phyloP scores from a whole-genome alignment of 352 stramenopile genomes.

The Thraustochytrium striatum region DNA sequence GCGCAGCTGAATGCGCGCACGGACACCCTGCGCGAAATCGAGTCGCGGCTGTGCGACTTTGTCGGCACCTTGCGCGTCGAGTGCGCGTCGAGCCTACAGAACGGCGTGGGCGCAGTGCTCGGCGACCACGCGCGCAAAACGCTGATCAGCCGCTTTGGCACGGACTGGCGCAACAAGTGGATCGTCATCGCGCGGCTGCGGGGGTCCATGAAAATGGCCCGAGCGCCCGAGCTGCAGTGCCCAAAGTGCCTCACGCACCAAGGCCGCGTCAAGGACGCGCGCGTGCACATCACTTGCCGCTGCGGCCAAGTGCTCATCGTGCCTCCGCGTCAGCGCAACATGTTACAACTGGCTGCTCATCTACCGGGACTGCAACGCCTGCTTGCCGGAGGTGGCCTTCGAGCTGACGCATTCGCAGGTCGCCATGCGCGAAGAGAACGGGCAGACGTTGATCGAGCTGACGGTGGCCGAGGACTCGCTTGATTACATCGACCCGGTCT shows the following conservation, averaged over 20 bases:
- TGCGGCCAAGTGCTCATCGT: conserved; percentile 39
- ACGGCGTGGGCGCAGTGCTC: background rate
- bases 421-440: background rate
- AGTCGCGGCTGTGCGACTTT: conserved; percentile 19
- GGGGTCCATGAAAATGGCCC: background rate
- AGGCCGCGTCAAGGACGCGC: background rate
- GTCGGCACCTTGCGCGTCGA: background rate
- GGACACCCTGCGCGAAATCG: background rate
- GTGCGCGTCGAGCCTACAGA: background rate
- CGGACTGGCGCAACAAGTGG: background rate
- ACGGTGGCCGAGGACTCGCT: background rate
- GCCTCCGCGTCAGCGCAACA: background rate
- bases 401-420: background rate
- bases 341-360: conserved; percentile 7
- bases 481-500: conserved; percentile 30
- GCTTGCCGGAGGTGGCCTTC: conserved; percentile 7
- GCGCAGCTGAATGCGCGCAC: background rate
- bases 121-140: conserved; percentile 9
- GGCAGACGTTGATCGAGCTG: background rate
- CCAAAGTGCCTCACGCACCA: conserved; percentile 13
- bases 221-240: background rate
- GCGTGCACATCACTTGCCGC: background rate
- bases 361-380: background rate
- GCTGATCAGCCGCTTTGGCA: background rate
- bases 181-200: background rate